A percentile compares a stretch with the other conserved stretches of the same genome.
These are phyloP conservation scores for Suillus weaverae DNA, from an alignment of 768 basidiomycete genomes.

Conservation along the genomic window DNA sequence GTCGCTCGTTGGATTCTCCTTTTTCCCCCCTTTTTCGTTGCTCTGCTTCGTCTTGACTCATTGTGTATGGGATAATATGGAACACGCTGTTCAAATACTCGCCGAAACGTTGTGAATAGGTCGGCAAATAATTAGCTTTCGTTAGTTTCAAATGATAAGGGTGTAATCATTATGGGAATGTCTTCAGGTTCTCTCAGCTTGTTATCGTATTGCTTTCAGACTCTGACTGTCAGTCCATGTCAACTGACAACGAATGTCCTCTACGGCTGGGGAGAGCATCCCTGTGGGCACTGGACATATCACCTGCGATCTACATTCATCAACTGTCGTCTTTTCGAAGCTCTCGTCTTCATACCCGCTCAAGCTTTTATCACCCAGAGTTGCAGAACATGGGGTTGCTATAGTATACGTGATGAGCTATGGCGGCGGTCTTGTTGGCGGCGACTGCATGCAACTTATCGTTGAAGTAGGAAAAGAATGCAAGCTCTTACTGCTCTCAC, in stretches of 20 bases:
- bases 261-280: slow-evolving; percentile 12
- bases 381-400: slow-evolving; percentile 50
- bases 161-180: not conserved
- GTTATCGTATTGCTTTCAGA: not conserved
- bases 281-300: slow-evolving; percentile 58
- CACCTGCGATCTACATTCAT: slow-evolving; percentile 49
- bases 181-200: not conserved
- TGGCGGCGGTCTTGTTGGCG: slow-evolving; percentile 89
- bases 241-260: not conserved
- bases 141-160: not conserved
- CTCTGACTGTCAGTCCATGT: slow-evolving; percentile 4
- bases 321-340: slow-evolving; percentile 64
- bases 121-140: not conserved
- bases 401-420: slow-evolving; percentile 83
- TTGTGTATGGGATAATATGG: slow-evolving; percentile 39
- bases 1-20: slow-evolving; percentile 20
- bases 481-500: slow-evolving; percentile 75
- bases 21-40: slow-evolving; percentile 12
- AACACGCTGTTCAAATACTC: slow-evolving; percentile 29
- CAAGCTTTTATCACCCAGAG: slow-evolving; percentile 79
- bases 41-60: slow-evolving; percentile 23
- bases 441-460: slow-evolving; percentile 69
- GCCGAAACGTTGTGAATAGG: not conserved
- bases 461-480: slow-evolving; percentile 58
- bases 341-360: slow-evolving; percentile 83